Evolutionary conservation across 306 rosid species (phyloP).

Genomic region (Echinosophora koreensis): DNA sequence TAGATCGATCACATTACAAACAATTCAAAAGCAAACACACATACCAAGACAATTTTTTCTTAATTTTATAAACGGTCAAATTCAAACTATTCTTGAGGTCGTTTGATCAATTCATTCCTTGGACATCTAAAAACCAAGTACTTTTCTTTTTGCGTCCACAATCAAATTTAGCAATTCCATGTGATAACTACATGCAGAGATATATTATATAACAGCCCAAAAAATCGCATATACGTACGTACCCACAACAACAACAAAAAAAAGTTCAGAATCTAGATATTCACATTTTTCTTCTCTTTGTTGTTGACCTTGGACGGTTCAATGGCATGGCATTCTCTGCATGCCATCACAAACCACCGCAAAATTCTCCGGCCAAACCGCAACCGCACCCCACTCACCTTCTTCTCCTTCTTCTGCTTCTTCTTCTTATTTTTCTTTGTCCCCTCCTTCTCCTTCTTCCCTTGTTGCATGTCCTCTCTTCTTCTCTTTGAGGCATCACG

Average conservation of each 20-base stretch:
- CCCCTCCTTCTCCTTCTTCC: slow-evolving; percentile 27
- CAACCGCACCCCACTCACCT: slow-evolving; percentile 1
- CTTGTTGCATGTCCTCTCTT: slow-evolving; percentile 29
- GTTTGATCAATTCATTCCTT: neutral
- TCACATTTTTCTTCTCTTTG: slow-evolving; percentile 48
- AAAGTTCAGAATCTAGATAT: slow-evolving; percentile 36
- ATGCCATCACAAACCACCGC: slow-evolving; percentile 73
- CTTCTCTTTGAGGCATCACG: slow-evolving; percentile 64
- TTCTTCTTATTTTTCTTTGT: neutral
- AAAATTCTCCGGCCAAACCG: slow-evolving; percentile 61
- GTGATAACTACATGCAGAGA: slow-evolving; percentile 3
- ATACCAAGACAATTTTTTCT: slow-evolving; percentile 8
- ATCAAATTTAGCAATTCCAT: slow-evolving; percentile 40
- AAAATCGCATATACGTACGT: neutral
- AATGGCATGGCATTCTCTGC: slow-evolving; percentile 80
- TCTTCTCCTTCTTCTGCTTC: slow-evolving; percentile 3
- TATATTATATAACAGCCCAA: neutral
- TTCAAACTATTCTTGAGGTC: slow-evolving; percentile 9
- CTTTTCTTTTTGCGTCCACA: neutral
- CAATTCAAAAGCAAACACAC: neutral
- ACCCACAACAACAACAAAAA: neutral
- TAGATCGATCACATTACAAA: neutral
- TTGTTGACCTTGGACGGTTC: slow-evolving; percentile 56
- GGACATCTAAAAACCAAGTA: neutral
- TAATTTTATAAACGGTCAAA: slow-evolving; percentile 11